phyloP scores from a whole-genome alignment of 768 basidiomycete species.

The Naganishia antarctica region DNA sequence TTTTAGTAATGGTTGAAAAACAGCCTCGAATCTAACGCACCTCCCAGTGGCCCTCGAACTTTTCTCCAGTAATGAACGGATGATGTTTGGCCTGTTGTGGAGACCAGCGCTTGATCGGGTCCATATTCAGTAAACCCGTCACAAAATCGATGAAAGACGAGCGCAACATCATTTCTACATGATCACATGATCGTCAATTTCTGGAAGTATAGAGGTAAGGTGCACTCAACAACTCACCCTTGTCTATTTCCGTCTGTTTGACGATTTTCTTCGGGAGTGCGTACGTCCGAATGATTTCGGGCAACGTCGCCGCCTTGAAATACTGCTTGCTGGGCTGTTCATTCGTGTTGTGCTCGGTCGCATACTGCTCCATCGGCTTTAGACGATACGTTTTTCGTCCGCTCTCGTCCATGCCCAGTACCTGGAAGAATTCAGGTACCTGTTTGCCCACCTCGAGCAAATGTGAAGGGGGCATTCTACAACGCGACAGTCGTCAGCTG shows the following conservation, averaged over 20 bases:
- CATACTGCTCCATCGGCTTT: constrained; percentile 91
- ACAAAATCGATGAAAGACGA: constrained; percentile 97
- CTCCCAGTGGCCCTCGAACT: constrained; percentile 59
- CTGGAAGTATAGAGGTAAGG: too few relatives aligned
- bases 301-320: constrained; percentile 87
- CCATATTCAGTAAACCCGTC: constrained; percentile 84
- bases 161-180: constrained; percentile 81
- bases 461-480: constrained; percentile 78
- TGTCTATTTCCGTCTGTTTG: constrained; percentile 74
- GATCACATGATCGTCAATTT: constrained; percentile 1
- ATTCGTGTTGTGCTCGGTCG: constrained; percentile 85
- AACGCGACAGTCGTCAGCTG: background rate
- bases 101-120: constrained; percentile 92
- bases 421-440: constrained; percentile 84
- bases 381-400: constrained; percentile 72
- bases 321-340: constrained; percentile 99
- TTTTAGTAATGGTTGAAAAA: background rate
- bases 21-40: constrained; percentile 27
- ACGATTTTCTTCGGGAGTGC: constrained; percentile 82
- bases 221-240: constrained; percentile 64
- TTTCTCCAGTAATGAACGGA: constrained; percentile 97
- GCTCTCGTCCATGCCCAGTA: constrained; percentile 61
- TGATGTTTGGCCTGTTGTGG: constrained; percentile 93
- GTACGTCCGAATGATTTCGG: constrained; percentile 92
- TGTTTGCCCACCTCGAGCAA: constrained; percentile 98